Evolutionary conservation across 2,329 filamentous ascomycete species (phyloP), one percentile per base, ranked within the genome.

Genomic region (Phialophora verrucosa): DNA sequence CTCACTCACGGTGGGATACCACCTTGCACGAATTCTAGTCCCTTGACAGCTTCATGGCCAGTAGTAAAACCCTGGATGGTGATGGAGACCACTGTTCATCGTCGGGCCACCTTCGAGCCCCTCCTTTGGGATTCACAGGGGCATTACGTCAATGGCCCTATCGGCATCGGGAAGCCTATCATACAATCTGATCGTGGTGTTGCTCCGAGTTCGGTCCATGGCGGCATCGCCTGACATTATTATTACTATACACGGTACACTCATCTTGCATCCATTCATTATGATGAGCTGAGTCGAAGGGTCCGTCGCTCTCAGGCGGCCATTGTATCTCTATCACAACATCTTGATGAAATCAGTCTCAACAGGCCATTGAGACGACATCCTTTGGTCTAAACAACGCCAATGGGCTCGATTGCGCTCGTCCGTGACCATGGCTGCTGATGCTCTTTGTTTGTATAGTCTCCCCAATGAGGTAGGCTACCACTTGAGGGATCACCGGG

Each of bases 391-490:
- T 29, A 10, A 12, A 11, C 25, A 25, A 51, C 20, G 49, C 53
- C 51, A 42, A 63, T 66, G 64, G 64, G 59, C 59, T 35, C 38
- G 29, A 14, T 42, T 38, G 23, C 31, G 53, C 47, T 55, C 29
- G 54, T 59, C 55, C 38, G 49, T 56, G 14, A 63, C 23, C 20
- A 66, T 66, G 64, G 54, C 64, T 50, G 25, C 47, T 4, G 29
- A 63, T 49, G 20, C 59, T 27, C 50, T 54, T n/a, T 62, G 58
- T 31, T 54, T 67, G n/a, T 64, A 67, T 44, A 49, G 60, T 27
- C 73, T 78, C 6, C 77, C 77, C 14, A 78, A 78, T 60, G 77
- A 78, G 73, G 76, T 78, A 73, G 51, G 66, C 55, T 35, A 47
- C 17, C 47, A 20, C 38, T 20, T 17, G 8, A 20, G 23, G 10